Evolutionary conservation across 2,329 filamentous ascomycete species (phyloP), one percentile per base, ranked within the genome.

Genomic region (Hypoxylon sp.): DNA sequence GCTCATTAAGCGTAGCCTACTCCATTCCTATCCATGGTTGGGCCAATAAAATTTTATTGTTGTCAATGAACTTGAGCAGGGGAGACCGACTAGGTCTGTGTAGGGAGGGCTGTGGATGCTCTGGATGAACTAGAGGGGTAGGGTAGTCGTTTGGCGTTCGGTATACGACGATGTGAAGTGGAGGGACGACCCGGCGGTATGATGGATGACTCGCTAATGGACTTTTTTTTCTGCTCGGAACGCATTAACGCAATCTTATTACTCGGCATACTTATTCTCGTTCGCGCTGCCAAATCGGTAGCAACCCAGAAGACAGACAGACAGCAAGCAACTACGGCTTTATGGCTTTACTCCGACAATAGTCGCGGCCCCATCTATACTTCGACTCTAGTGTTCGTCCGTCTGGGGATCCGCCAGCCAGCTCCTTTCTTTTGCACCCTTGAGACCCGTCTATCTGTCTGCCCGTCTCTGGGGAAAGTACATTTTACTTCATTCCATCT

Each of bases 1-100:
- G 50, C 82, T 78, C 4, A 71, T 80, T 11, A 81, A 64, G 44
- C 53, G 51, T 46, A 49, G 35, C 22, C 11, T 14, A 30, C 10
- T 40, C 11, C 22, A 22, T 48, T 8, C 27, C 25, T 14, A 57
- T 7, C 11, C 37, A 8, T 10, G 10, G 14, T 14, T 17, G 10
- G 55, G 27, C 25, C 44, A 31, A 48, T 10, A 82, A 33, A 79
- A 51, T 35, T 35, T 48, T 20, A 14, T 59, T 37, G 46, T 61
- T 54, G 46, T 53, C 49, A 50, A 64, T 59, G 46, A 55, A 55
- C 35, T 46, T 40, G 22, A 61, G 51, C 44, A 61, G 56, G 35
- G 22, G 50, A 22, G 10, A 3, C 27, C 11, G 30, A 30, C n/a
- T 30, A 25, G 30, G 27, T 37, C 46, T 50, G 37, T 64, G 13